Evolutionary conservation across 2,329 filamentous ascomycete genomes (phyloP).

Genomic region (Ophiostoma angusticollis): DNA sequence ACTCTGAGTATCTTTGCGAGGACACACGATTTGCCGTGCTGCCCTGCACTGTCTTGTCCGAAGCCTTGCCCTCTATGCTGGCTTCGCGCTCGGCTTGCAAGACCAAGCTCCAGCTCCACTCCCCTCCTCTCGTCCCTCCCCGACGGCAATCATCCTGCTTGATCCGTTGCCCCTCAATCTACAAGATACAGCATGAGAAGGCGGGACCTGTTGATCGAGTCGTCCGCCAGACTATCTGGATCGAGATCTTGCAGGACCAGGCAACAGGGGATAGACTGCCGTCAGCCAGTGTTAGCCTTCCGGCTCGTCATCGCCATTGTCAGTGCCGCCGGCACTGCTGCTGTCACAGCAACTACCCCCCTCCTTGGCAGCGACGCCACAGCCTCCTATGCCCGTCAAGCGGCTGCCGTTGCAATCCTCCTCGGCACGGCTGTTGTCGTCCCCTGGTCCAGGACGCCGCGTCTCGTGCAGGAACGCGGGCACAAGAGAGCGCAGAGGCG

Average conservation of each 20-base stretch:
- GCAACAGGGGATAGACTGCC: constrained; percentile 55
- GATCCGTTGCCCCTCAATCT: constrained; percentile 47
- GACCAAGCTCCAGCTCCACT: too few species aligned
- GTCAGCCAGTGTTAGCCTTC: constrained; percentile 45
- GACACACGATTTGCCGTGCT: too few species aligned
- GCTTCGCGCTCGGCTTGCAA: too few species aligned
- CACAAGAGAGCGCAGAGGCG: not conserved
- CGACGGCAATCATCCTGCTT: constrained; percentile 50
- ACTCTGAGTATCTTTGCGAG: too few species aligned
- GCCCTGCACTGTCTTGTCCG: too few species aligned
- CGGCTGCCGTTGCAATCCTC: constrained; percentile 13
- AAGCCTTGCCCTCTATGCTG: too few species aligned
- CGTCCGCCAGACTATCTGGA: too few species aligned
- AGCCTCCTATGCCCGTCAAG: too few species aligned
- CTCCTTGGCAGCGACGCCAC: too few species aligned
- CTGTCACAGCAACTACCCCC: too few species aligned
- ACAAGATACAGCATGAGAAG: constrained; percentile 21
- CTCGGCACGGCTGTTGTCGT: constrained; percentile 19
- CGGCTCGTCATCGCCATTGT: constrained; percentile 53
- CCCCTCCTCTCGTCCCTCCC: constrained; percentile 3
- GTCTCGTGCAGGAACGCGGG: constrained; percentile 5
- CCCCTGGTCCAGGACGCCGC: constrained; percentile 2
- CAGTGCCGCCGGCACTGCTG: constrained; percentile 22
- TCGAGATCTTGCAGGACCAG: constrained; percentile 45
- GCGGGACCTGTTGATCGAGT: too few species aligned